These are phyloP conservation scores for Arctostaphylos glauca DNA, from an alignment of 148 eudicot genomes.

Conservation along the genomic window DNA sequence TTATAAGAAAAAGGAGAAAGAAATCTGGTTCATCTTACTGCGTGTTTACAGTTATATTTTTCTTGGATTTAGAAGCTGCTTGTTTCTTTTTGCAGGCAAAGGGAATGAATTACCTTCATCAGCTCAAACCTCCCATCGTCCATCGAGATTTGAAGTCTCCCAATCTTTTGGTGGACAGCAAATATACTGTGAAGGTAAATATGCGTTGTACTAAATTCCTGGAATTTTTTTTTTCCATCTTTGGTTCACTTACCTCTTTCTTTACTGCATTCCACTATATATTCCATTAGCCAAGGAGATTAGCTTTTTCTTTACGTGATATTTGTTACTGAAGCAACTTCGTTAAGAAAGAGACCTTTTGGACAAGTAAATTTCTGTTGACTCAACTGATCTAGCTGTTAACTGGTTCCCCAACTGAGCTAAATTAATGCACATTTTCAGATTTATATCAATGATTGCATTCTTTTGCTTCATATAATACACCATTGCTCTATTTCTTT, in stretches of 20 bases:
- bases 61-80: slow-evolving; percentile 12
- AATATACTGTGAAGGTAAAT: slow-evolving; percentile 43
- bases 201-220: background rate
- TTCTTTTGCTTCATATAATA: slow-evolving; percentile 4
- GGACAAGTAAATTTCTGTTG: background rate
- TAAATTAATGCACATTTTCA: background rate
- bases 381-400: background rate
- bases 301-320: background rate
- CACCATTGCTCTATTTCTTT: slow-evolving; percentile 1
- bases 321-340: background rate
- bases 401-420: background rate
- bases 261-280: background rate
- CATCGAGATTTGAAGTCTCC: slow-evolving; percentile 49
- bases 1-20: background rate
- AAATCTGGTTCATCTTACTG: background rate
- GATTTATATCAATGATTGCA: background rate
- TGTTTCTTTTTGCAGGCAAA: slow-evolving; percentile 40
- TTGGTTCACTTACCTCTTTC: background rate
- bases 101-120: slow-evolving; percentile 42
- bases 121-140: slow-evolving; percentile 34
- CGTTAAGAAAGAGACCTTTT: background rate
- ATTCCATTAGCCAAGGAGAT: background rate
- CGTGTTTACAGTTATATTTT: background rate
- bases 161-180: slow-evolving; percentile 44
- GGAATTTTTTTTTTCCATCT: background rate